These are phyloP conservation scores for Suillus alpinus DNA, from an alignment of 768 basidiomycete genomes.

Conservation along the genomic window DNA sequence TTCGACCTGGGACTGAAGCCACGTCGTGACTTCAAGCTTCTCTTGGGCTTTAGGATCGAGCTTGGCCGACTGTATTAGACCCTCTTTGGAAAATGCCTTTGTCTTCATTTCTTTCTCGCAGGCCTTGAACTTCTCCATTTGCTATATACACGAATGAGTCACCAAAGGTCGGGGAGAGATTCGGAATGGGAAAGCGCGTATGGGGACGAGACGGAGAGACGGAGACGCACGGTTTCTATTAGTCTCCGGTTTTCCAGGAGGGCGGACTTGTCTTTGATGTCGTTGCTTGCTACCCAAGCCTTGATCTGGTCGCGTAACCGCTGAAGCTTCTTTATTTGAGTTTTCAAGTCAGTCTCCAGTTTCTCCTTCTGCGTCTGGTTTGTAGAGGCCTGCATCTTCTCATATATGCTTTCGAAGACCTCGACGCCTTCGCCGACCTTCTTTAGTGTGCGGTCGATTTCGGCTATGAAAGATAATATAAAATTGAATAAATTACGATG, in stretches of 20 bases:
- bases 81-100: conserved; percentile 99
- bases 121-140: conserved; percentile 99
- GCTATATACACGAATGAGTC: conserved; percentile 47
- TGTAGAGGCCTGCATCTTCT: conserved; percentile 95
- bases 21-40: conserved; percentile 84
- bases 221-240: conserved; percentile 86
- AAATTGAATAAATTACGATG: background rate
- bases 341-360: conserved; percentile 91
- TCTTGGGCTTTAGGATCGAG: conserved; percentile 97
- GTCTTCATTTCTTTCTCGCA: conserved; percentile 99
- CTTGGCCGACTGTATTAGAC: conserved; percentile 88
- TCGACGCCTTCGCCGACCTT: conserved; percentile 95
- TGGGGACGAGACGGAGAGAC: background rate
- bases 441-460: conserved; percentile 98
- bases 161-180: conserved; percentile 7
- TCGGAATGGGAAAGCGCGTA: conserved; percentile 8
- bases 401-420: conserved; percentile 92
- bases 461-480: conserved; percentile 54
- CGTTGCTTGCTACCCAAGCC: conserved; percentile 95
- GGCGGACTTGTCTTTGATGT: conserved; percentile 97
- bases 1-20: conserved; percentile 88
- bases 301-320: conserved; percentile 84
- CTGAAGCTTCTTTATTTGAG: conserved; percentile 96
- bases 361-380: conserved; percentile 99
- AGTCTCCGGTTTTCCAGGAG: conserved; percentile 91